Evolutionary conservation across 148 eudicot species (phyloP), one percentile per base, ranked within the genome.

Genomic region (Rhododendron griersonianum): DNA sequence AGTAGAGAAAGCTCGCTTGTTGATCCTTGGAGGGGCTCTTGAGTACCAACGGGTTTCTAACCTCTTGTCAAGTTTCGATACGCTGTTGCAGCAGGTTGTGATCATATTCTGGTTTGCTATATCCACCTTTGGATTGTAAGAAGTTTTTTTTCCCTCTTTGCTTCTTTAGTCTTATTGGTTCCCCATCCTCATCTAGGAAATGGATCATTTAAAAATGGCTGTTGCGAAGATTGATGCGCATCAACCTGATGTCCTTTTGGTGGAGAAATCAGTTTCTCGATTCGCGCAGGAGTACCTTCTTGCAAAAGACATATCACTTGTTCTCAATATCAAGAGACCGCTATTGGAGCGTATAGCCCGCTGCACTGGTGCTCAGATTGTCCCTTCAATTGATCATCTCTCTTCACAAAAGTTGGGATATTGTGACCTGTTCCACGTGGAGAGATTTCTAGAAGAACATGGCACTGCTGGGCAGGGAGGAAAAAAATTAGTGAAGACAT

Each of bases 201-300:
- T 89, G 96, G 99, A 97, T 88, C 98, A 97, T 91, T 90, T 97
- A 69, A 95, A 94, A 94, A 97, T 97, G 99, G 99, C 99, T 89
- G 99, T 97, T 84, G 98, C 99, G 37, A 97, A 94, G 90, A 97
- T 97, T 82, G 98, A 91, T 86, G 94, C 92, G 18, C 98, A 97
- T 80, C 91, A 88, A 71, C 98, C 98, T 35, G 87, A 94, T 90
- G 87, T 97, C 73, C 93, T 97, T 89, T 89, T 97, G 89, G 99
- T 97, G 73, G 99, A 97, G 94, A 97, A 95, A 91, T 93, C 99
- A 74, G 99, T 97, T 89, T 95, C 99, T 55, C 92, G 99, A 81
- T 90, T 90, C 90, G 99, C 99, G 7, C 98, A 97, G 85, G 98
- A 97, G 21, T 97, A 93, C 87, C 94, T 97, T 85, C 95, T 97